Evolutionary conservation across 495 filamentous ascomycete species (phyloP), one percentile per base, ranked within the genome.

Genomic region (Penicillium robsamsonii): DNA sequence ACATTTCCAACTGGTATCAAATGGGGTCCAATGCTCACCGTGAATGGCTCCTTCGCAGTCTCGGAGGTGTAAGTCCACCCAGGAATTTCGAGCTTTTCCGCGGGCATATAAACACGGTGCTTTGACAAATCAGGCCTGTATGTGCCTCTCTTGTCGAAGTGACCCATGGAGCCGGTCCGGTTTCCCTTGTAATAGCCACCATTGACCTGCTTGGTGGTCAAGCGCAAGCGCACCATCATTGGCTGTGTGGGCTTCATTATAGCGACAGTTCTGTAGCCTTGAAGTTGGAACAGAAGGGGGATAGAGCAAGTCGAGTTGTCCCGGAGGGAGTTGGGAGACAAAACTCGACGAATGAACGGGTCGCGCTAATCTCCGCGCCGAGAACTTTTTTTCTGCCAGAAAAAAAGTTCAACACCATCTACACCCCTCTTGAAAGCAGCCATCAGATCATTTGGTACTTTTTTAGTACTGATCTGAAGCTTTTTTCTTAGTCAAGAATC

Each of bases 121-220:
- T 94, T 96, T 22, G 76, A 62, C 80, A 81, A 92, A 55, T 97
- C 87, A 62, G 96, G 85, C 9, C 85, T 69, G 70, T 91, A 98
- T 31, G 85, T 85, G 68, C 93, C 92, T 72, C 86, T 81, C 69
- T 89, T 90, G 18, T 90, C 92, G 72, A 96, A 93, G 31, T 77
- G 70, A 59, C 94, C 94, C 85, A 93, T 90, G 37, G 86, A 83
- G 12, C 95, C 95, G 1, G 89, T 84, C 22, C 93, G 80, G 56
- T 84, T 97, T 67, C 95, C 95, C 79, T 97, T 97, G 84, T 97
- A 97, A 82, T 86, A 98, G 47, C 90, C 94, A 70, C 92, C 91
- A 68, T 87, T 88, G 75, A 90, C 85, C 70, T 89, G 84, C 75
- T 98, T 98, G 58, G 94, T 97, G 5, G 89, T 96, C 52, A 98